Base-by-base conservation (phyloP, 176 grass and related monocot genomes). In the Triticum dicoccoides region DNA sequence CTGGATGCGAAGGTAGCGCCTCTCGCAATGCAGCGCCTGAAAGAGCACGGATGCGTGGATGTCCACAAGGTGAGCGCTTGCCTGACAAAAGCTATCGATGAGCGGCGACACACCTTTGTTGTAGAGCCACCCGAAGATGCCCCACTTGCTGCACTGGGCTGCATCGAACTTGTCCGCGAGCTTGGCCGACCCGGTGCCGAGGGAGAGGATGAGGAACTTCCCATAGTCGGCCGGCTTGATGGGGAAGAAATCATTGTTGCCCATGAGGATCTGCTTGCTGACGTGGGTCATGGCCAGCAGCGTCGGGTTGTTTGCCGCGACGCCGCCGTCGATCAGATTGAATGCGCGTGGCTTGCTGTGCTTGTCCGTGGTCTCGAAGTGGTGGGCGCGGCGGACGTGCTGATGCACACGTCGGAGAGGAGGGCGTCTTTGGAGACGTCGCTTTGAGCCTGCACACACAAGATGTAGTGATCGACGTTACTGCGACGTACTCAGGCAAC, bases 221-320 rank as follows among this genome's bases (percentile, higher is more conserved):
- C 78, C 68, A 58, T 92, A 68, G 65, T 68, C 65, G 0, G 29
- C 29, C 30, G 65, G 30, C 8, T 18, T 68, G 65, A 68, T 68
- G 89, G 45, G 92, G 47, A 79, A 75, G 81, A 92, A 87, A 45
- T 90, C 78, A 4, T 21, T 7, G 74, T 82, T 86, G 13, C 82
- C 47, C 24, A 87, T n/a, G 0, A 80, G 54, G 45, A 92, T 94
- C 69, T 92, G 88, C 78, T 89, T 92, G 62, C 71, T 85, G 12
- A 94, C 81, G 13, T 92, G 66, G 38, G 54, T 91, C 69, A 97
- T 89, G 11, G 90, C 92, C 17, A 87, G 47, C 59, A 97, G 17
- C 10, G 90, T 90, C n/a, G 94, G 94, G 34, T 97, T 94, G 84
- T 97, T 97, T 6, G 94, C 94, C 1, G 89, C 89, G 14, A 95